Evolutionary conservation across 169 alveolate genomes (phyloP).

Genomic region (Ichthyophthirius multifiliis): DNA sequence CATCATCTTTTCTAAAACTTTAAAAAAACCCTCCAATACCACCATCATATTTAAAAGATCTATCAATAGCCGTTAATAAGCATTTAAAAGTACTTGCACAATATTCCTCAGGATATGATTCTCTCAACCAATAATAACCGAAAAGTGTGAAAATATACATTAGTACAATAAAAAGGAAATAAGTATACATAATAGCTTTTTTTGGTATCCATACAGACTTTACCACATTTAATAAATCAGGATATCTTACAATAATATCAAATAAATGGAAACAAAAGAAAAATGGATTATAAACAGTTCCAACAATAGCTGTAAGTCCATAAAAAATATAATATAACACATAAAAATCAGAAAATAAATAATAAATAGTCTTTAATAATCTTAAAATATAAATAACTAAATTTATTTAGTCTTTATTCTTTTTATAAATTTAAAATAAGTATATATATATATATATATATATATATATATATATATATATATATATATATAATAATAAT

Average conservation of each 20-base stretch:
- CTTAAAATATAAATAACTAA: not conserved
- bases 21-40: constrained; percentile 41
- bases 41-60: constrained; percentile 46
- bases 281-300: constrained; percentile 30
- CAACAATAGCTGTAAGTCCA: constrained; percentile 36
- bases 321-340: constrained; percentile 32
- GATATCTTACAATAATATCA: constrained; percentile 39
- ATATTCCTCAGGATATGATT: constrained; percentile 32
- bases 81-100: constrained; percentile 37
- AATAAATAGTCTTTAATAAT: not conserved
- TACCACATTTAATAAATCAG: constrained; percentile 39
- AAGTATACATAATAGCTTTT: constrained; percentile 32
- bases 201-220: constrained; percentile 45
- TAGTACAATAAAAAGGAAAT: constrained; percentile 32
- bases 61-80: constrained; percentile 39
- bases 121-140: constrained; percentile 35
- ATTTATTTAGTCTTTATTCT: constrained; percentile 20
- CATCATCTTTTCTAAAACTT: not conserved
- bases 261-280: constrained; percentile 41
- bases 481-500: too few species aligned
- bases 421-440: not conserved
- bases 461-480: too few species aligned
- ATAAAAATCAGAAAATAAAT: constrained; percentile 34
- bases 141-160: constrained; percentile 41
- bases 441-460: not conserved